Evolutionary conservation across 306 rosid genomes (phyloP).

Genomic region (Lagenaria siceraria): DNA sequence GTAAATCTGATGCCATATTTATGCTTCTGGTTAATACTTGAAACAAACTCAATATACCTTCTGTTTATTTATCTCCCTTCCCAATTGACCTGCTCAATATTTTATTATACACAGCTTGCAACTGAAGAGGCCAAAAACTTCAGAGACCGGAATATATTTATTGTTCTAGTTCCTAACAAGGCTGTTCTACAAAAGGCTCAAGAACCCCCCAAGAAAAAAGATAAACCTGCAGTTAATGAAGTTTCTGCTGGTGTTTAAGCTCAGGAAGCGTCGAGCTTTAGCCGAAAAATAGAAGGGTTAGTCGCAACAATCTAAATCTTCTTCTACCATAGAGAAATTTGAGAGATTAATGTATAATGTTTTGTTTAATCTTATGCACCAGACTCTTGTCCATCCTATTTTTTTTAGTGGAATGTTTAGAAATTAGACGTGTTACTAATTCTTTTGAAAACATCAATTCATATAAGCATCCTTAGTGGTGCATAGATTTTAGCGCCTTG

Average conservation of each 20-base stretch:
- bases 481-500: not conserved
- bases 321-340: slow-evolving; percentile 18
- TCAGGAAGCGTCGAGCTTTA: slow-evolving; percentile 16
- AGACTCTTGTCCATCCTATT: slow-evolving; percentile 9
- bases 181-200: slow-evolving; percentile 53
- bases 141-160: slow-evolving; percentile 61
- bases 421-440: not conserved
- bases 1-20: not conserved
- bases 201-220: slow-evolving; percentile 66
- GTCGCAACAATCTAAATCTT: slow-evolving; percentile 21
- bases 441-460: not conserved
- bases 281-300: slow-evolving; percentile 16
- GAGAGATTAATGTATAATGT: slow-evolving; percentile 12
- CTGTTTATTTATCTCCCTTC: slow-evolving; percentile 6
- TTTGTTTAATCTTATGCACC: slow-evolving; percentile 10
- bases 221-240: slow-evolving; percentile 42
- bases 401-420: not conserved
- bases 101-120: slow-evolving; percentile 58
- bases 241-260: slow-evolving; percentile 60
- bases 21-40: not conserved
- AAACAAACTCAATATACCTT: not conserved
- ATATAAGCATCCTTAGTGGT: not conserved
- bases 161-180: slow-evolving; percentile 75
- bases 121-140: slow-evolving; percentile 76
- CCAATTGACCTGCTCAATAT: not conserved